Conservation (phyloP, 2,329 filamentous ascomycete genomes). For the Ascochyta pisi region DNA sequence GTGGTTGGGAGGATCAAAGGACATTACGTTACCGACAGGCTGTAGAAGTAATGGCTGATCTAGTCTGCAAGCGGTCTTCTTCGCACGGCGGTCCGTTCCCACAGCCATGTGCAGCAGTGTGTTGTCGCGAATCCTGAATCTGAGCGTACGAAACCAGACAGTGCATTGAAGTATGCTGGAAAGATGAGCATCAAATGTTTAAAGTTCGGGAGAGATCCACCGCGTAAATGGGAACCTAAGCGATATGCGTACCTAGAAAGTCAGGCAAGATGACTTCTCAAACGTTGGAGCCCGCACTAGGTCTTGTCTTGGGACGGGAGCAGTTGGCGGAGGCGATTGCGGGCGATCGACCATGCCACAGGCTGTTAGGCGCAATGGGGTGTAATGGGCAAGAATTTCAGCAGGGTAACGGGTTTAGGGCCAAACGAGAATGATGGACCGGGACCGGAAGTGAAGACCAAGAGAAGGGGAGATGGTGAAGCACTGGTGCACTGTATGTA, state of each 20-base stretch:
- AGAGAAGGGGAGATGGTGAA: constrained; percentile 31
- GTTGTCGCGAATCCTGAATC: constrained; percentile 37
- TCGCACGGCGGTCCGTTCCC: constrained; percentile 45
- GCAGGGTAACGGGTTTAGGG: constrained; percentile 30
- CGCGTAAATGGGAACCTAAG: constrained; percentile 29
- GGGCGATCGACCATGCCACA: constrained; percentile 45
- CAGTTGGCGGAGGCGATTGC: constrained; percentile 41
- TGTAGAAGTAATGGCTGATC: constrained; percentile 43
- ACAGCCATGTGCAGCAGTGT: constrained; percentile 49
- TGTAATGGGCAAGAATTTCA: constrained; percentile 29
- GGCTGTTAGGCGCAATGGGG: constrained; percentile 37
- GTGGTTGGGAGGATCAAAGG: constrained; percentile 41
- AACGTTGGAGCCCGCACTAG: constrained; percentile 48
- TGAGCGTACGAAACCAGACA: constrained; percentile 29
- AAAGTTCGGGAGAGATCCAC: constrained; percentile 32
- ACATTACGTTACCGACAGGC: constrained; percentile 44
- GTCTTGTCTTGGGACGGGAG: constrained; percentile 38
- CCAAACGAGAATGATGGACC: constrained; percentile 31
- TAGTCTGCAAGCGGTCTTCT: constrained; percentile 43
- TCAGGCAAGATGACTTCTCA: constrained; percentile 39
- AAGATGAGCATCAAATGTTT: constrained; percentile 40
- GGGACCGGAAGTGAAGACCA: constrained; percentile 26
- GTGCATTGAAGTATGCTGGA: constrained; percentile 40
- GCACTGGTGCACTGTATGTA: constrained; percentile 36
- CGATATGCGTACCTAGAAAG: constrained; percentile 38